phyloP scores from a whole-genome alignment of 2,329 filamentous ascomycete genomes.

The Trichoderma harzianum region DNA sequence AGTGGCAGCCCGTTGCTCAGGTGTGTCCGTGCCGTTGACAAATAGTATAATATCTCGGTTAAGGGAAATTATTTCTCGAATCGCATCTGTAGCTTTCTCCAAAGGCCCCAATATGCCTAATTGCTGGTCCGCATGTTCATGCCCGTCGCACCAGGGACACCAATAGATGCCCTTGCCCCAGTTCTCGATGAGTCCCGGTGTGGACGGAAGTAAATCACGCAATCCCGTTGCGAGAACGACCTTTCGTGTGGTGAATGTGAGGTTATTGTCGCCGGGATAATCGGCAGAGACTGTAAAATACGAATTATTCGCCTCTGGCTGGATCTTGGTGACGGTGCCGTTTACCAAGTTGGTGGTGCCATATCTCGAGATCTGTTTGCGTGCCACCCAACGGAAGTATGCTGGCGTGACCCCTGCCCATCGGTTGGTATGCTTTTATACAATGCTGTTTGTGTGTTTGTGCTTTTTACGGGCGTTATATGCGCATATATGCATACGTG shows the following conservation, averaged over 20 bases:
- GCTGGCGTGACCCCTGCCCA: conserved; percentile 50
- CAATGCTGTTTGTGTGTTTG: not conserved
- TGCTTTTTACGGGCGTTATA: not conserved
- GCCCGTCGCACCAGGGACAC: conserved; percentile 64
- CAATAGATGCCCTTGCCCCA: conserved; percentile 61
- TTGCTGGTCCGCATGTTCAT: conserved; percentile 57
- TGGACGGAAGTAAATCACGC: conserved; percentile 51
- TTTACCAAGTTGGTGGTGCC: conserved; percentile 48
- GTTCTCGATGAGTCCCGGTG: conserved; percentile 51
- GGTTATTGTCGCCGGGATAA: conserved; percentile 21
- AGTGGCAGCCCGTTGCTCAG: conserved; percentile 37
- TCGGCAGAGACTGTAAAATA: conserved; percentile 42
- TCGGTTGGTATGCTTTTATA: not conserved
- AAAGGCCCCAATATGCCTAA: conserved; percentile 52
- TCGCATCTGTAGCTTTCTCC: conserved; percentile 40
- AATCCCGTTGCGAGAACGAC: conserved; percentile 58
- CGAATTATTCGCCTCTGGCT: conserved; percentile 38
- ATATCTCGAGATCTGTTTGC: conserved; percentile 51
- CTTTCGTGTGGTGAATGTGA: conserved; percentile 47
- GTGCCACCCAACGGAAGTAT: conserved; percentile 52
- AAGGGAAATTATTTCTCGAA: conserved; percentile 52
- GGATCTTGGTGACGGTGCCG: conserved; percentile 48
- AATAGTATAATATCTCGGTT: conserved; percentile 56
- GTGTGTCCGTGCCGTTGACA: conserved; percentile 57
- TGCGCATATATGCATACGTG: not conserved